These are phyloP conservation scores for Mimosa bimucronata DNA, from an alignment of 306 rosid genomes.

Conservation along the genomic window DNA sequence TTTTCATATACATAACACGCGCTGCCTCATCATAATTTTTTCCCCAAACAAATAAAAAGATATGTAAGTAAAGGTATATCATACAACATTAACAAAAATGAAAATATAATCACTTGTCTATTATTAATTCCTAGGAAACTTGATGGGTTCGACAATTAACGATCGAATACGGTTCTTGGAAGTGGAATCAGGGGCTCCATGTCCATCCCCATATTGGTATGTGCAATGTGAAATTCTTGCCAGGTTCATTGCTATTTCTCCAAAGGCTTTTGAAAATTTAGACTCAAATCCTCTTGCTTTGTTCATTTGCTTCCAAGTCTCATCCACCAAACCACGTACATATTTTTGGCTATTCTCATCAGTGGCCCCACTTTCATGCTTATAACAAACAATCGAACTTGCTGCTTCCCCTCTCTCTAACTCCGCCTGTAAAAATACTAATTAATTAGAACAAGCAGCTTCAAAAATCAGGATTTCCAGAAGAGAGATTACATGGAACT, in stretches of 20 bases:
- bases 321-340: slow-evolving; percentile 35
- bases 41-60: too few relatives aligned
- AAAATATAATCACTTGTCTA: too few relatives aligned
- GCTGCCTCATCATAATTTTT: too few relatives aligned
- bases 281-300: slow-evolving; percentile 34
- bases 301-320: slow-evolving; percentile 59
- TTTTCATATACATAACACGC: too few relatives aligned
- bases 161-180: slow-evolving; percentile 39
- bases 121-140: too few relatives aligned
- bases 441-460: neutral
- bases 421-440: slow-evolving; percentile 46
- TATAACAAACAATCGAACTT: slow-evolving; percentile 47
- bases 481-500: neutral
- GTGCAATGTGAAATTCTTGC: slow-evolving; percentile 57
- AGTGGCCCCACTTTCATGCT: slow-evolving; percentile 33
- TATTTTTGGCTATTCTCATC: slow-evolving; percentile 37
- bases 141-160: slow-evolving; percentile 51
- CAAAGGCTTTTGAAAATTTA: slow-evolving; percentile 44
- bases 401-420: slow-evolving; percentile 59
- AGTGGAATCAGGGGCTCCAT: too few relatives aligned
- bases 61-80: too few relatives aligned
- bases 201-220: too few relatives aligned
- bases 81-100: too few relatives aligned
- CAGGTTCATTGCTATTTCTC: slow-evolving; percentile 46
- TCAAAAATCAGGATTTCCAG: neutral